These are phyloP conservation scores for Phylloporus scabripes DNA, from an alignment of 768 basidiomycete genomes.

Conservation along the genomic window DNA sequence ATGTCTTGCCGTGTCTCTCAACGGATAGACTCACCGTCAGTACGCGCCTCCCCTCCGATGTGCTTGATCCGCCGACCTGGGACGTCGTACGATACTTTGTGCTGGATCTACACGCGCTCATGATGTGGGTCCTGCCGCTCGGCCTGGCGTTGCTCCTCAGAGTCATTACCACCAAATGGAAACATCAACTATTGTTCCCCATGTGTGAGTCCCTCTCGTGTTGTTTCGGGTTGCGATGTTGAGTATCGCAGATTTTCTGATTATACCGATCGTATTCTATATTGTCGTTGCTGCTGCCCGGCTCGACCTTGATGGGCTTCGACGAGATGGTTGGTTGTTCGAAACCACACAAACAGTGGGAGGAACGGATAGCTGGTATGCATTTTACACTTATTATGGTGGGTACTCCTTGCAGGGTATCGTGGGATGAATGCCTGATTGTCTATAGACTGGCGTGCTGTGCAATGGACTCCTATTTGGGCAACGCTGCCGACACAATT, in stretches of 20 bases:
- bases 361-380: constrained; percentile 58
- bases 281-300: constrained; percentile 60
- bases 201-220: constrained; percentile 47
- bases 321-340: constrained; percentile 80
- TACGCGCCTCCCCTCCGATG: constrained; percentile 74
- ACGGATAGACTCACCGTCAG: constrained; percentile 68
- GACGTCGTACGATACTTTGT: constrained; percentile 66
- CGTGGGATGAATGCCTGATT: neutral
- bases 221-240: neutral
- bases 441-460: constrained; percentile 46
- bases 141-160: constrained; percentile 71
- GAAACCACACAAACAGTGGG: constrained; percentile 42
- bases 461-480: constrained; percentile 65
- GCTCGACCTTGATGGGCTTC: constrained; percentile 54
- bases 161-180: constrained; percentile 69
- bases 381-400: constrained; percentile 82
- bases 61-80: constrained; percentile 58
- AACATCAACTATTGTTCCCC: constrained; percentile 91
- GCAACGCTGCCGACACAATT: constrained; percentile 89
- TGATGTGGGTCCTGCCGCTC: constrained; percentile 78
- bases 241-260: constrained; percentile 56
- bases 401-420: constrained; percentile 10
- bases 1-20: neutral
- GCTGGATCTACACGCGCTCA: constrained; percentile 53
- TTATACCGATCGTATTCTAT: constrained; percentile 84